phyloP scores from a whole-genome alignment of 352 stramenopile species.

The Globisporangium cylindrosporum region DNA sequence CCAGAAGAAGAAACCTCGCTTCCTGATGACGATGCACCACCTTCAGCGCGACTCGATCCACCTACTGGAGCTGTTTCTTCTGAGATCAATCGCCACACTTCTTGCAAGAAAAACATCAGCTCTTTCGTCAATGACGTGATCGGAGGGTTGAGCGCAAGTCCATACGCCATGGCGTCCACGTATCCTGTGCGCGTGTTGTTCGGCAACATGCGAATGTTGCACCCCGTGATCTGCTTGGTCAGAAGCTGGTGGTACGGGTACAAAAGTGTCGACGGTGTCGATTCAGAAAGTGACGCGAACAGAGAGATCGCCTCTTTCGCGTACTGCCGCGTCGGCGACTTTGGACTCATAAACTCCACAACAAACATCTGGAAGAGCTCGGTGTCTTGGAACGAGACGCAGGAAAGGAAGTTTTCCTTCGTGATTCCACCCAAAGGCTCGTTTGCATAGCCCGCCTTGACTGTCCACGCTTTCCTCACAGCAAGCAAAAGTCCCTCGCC shows the following conservation, averaged over 20 bases:
- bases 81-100: conserved; percentile 83
- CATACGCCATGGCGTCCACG: conserved; percentile 84
- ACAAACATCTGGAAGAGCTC: conserved; percentile 87
- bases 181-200: conserved; percentile 74
- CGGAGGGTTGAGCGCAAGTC: conserved; percentile 63
- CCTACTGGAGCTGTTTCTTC: conserved; percentile 41
- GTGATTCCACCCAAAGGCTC: conserved; percentile 36
- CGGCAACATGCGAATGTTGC: conserved; percentile 67
- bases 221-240: conserved; percentile 82
- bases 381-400: conserved; percentile 77
- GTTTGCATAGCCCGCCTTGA: conserved; percentile 36
- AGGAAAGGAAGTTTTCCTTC: conserved; percentile 64
- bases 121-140: conserved; percentile 86
- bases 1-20: conserved; percentile 16
- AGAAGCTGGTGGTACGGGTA: conserved; percentile 84
- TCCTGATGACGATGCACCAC: conserved; percentile 26
- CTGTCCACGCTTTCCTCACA: conserved; percentile 56
- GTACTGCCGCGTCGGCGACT: conserved; percentile 59
- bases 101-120: conserved; percentile 80
- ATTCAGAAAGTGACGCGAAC: conserved; percentile 53
- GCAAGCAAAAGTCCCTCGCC: conserved; percentile 55
- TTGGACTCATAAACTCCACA: conserved; percentile 82
- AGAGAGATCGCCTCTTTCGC: conserved; percentile 69
- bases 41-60: conserved; percentile 21
- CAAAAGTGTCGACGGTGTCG: conserved; percentile 63